Conservation (phyloP, 768 basidiomycete genomes). For the Lactifluus hygrophoroides region DNA sequence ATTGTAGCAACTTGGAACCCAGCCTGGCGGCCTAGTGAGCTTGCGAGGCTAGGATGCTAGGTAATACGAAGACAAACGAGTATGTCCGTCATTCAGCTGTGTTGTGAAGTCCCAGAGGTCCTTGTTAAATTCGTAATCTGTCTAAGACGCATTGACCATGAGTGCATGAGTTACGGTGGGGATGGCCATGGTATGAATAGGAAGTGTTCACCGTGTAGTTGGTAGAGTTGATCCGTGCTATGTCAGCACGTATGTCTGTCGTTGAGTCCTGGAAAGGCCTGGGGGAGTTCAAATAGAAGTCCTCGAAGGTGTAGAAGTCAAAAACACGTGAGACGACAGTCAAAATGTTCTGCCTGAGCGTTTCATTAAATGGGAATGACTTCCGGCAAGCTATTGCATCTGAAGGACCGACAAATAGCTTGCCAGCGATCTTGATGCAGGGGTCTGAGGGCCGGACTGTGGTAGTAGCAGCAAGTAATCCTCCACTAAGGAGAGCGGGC, state of each 20-base stretch:
- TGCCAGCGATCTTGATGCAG: slow-evolving; percentile 29
- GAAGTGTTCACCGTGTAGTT: slow-evolving; percentile 33
- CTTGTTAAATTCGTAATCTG: slow-evolving; percentile 36
- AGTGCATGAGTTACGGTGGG: not conserved
- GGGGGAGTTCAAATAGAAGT: slow-evolving; percentile 31
- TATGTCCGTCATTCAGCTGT: too few species aligned
- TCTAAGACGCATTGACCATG: too few species aligned
- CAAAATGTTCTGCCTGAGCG: slow-evolving; percentile 30
- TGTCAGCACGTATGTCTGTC: slow-evolving; percentile 40
- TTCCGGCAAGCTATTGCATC: slow-evolving; percentile 40
- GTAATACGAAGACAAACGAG: too few species aligned
- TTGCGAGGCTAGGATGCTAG: too few species aligned
- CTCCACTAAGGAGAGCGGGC: not conserved
- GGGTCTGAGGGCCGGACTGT: slow-evolving; percentile 23
- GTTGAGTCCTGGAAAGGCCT: slow-evolving; percentile 42
- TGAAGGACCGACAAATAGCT: slow-evolving; percentile 39
- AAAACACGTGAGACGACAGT: slow-evolving; percentile 29
- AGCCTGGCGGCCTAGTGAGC: too few species aligned
- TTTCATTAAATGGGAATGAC: slow-evolving; percentile 35
- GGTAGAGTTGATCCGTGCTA: slow-evolving; percentile 41
- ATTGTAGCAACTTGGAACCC: too few species aligned
- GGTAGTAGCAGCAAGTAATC: not conserved
- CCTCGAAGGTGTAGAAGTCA: slow-evolving; percentile 35
- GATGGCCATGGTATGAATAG: not conserved
- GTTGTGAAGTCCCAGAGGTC: too few species aligned